Evolutionary conservation across 208 protist species (phyloP).

Genomic region (Trypanosomatidae sp.): DNA sequence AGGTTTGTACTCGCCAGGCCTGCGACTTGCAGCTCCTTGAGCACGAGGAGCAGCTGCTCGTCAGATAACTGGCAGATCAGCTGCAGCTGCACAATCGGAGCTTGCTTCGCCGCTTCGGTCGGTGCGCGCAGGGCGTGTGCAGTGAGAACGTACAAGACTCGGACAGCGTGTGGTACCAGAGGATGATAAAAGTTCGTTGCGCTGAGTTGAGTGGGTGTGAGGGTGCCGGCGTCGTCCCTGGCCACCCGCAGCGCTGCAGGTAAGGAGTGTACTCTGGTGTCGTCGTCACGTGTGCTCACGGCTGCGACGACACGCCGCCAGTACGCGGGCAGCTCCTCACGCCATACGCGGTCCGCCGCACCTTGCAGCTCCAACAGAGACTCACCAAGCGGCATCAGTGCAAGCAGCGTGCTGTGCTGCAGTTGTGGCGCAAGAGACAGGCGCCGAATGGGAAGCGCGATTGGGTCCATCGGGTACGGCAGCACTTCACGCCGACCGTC

Average conservation of each 20-base stretch:
- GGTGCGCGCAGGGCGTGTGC: constrained; percentile 34
- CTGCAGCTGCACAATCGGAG: constrained; percentile 57
- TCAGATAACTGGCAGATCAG: constrained; percentile 62
- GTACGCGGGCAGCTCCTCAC: constrained; percentile 6
- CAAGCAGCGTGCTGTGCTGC: constrained; percentile 38
- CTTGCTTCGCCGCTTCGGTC: constrained; percentile 43
- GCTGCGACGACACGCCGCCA: constrained; percentile 10
- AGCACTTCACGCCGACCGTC: constrained; percentile 11
- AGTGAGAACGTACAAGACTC: constrained; percentile 62
- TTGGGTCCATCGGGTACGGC: constrained; percentile 27
- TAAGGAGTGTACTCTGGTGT: not conserved
- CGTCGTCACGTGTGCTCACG: not conserved
- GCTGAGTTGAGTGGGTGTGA: constrained; percentile 7
- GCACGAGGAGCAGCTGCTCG: constrained; percentile 42
- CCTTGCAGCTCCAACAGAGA: constrained; percentile 49
- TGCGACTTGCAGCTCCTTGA: constrained; percentile 55
- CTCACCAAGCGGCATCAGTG: constrained; percentile 39
- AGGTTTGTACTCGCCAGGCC: constrained; percentile 44
- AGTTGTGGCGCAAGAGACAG: constrained; percentile 39
- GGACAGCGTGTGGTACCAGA: constrained; percentile 45
- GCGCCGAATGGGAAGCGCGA: constrained; percentile 22
- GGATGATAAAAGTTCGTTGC: constrained; percentile 59
- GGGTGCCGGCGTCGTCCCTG: not conserved
- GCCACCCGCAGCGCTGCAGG: not conserved
- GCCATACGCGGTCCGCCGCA: constrained; percentile 17